Evolutionary conservation across 345 rosid species (phyloP), one percentile per base, ranked within the genome.

Genomic region (Eucalyptus shirleyi): DNA sequence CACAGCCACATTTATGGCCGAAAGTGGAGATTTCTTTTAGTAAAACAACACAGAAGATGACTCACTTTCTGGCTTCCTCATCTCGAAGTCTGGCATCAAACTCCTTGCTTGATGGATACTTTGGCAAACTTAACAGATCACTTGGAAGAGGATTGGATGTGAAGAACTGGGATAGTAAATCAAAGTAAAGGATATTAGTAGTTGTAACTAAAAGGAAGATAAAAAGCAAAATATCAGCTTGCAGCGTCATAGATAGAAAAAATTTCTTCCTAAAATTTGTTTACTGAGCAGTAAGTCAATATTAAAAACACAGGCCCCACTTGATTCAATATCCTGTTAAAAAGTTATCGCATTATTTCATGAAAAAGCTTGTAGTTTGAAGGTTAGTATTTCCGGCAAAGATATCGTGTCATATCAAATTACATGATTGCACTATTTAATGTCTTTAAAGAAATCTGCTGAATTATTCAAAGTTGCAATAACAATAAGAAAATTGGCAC

Each of bases 81-180:
- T 94, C 89, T 77, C 91, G 92, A 69, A 91, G 87, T 86, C 93
- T 94, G 77, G 88, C 92, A 88, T 93, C 95, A 44, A 93, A 92
- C 89, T 94, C 96, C 91, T 93, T 94, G 90, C 93, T 93, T 26
- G 94, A 93, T 37, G 94, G 95, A 89, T 94, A 91, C 90, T 91
- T 94, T 28, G 96, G 95, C 93, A 94, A 91, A 90, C 92, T 91
- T 69, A 92, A 94, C 30, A 92, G 96, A 50, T 93, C 93, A 87
- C 94, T 88, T 3, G 95, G 94, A 91, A 93, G 93, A 89, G 96
- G 95, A 51, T 91, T 89, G 86, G 92, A 92, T 7, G 91, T 91
- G 89, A 94, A 94, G 91, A 94, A 94, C 96, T 94, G 89, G 72
- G 89, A 89, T 17, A 21, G 50, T 10, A 47, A 87, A 55, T 51